These are phyloP conservation scores for Naganishia sp. DNA, from an alignment of 1,284 basidiomycete genomes.

Conservation along the genomic window DNA sequence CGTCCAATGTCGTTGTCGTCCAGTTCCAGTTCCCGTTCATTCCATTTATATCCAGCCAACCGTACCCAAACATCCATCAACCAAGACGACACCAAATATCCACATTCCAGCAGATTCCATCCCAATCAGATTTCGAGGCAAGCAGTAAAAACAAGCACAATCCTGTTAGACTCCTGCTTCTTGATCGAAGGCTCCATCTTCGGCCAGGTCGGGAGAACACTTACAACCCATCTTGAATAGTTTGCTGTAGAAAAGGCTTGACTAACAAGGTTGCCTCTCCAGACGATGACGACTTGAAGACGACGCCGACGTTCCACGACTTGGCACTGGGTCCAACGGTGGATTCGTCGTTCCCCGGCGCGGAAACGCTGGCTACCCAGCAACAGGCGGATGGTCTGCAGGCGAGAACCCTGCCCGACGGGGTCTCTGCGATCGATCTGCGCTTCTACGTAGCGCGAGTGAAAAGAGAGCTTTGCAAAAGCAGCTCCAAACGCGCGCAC, in stretches of 20 bases:
- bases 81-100: background rate
- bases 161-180: constrained; percentile 1
- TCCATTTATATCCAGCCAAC: background rate
- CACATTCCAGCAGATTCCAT: constrained; percentile 5
- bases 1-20: background rate
- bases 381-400: background rate
- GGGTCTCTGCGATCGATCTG: too few relatives aligned
- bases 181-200: too few relatives aligned
- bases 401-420: background rate
- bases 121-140: background rate
- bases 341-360: background rate
- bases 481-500: too few relatives aligned
- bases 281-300: background rate
- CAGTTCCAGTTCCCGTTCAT: background rate
- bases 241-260: constrained; percentile 26
- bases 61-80: constrained; percentile 6
- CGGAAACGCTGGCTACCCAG: background rate
- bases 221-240: constrained; percentile 54
- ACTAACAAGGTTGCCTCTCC: background rate
- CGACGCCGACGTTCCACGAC: background rate
- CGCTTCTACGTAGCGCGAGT: too few relatives aligned
- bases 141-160: constrained; percentile 11
- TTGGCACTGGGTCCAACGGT: background rate
- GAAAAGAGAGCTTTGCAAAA: background rate
- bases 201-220: constrained; percentile 34